Conservation (phyloP, 1,284 basidiomycete genomes). For the Moesziomyces sp. region DNA sequence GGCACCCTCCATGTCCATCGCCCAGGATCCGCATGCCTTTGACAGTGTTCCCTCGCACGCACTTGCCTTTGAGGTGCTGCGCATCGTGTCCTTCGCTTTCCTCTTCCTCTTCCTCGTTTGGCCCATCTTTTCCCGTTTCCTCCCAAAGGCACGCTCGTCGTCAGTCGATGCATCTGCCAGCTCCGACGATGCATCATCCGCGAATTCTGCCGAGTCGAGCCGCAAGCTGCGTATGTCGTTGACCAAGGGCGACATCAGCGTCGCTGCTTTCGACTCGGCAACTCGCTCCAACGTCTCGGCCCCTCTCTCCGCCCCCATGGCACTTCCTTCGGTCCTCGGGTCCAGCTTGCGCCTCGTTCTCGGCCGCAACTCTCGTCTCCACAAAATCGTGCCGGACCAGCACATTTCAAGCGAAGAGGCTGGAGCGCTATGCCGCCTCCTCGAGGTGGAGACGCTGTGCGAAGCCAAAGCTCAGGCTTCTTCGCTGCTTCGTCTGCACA, state of each 20-base stretch:
- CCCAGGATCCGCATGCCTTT: conserved; percentile 37
- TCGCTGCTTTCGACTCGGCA: conserved; percentile 21
- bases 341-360: conserved; percentile 23
- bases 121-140: conserved; percentile 39
- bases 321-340: conserved; percentile 11
- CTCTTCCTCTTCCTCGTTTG: conserved; percentile 48
- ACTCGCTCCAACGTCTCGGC: conserved; percentile 17
- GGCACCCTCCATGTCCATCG: conserved; percentile 13
- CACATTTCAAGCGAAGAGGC: conserved; percentile 16
- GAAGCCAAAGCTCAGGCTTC: conserved; percentile 41
- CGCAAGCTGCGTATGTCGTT: conserved; percentile 31
- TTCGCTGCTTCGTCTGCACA: conserved; percentile 46
- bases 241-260: conserved; percentile 25
- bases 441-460: conserved; percentile 56
- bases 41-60: conserved; percentile 54
- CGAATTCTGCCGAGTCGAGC: not conserved
- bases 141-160: conserved; percentile 11
- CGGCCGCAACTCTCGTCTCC: conserved; percentile 8
- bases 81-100: conserved; percentile 42
- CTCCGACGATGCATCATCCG: not conserved
- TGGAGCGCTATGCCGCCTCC: conserved; percentile 36
- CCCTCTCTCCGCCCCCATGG: conserved; percentile 19
- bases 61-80: conserved; percentile 56
- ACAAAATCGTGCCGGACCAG: conserved; percentile 14
- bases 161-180: conserved; percentile 1